Conservation (phyloP, 257 asterid genomes). For the Agastache rugosa region DNA sequence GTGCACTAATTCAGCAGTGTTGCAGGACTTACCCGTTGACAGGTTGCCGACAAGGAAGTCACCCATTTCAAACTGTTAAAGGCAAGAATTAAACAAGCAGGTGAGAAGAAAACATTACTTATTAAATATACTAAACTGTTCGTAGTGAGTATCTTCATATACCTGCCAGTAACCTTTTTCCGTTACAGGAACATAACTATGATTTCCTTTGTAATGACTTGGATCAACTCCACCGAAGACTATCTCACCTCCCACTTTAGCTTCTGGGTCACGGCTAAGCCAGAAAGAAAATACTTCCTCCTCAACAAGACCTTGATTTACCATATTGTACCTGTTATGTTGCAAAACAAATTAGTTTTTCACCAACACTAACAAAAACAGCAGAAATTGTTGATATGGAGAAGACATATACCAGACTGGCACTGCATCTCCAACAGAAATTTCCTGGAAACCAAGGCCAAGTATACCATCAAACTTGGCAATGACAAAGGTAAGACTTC, state of each 20-base stretch:
- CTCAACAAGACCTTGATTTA: slow-evolving; percentile 75
- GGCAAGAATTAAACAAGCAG: background rate
- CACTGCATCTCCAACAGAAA: slow-evolving; percentile 74
- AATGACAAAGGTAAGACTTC: slow-evolving; percentile 73
- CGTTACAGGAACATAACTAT: slow-evolving; percentile 74
- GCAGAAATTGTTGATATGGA: background rate
- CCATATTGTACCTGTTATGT: slow-evolving; percentile 77
- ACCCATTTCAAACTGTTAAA: slow-evolving; percentile 69
- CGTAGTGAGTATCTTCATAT: slow-evolving; percentile 19
- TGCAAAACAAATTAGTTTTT: slow-evolving; percentile 17
- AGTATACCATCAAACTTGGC: slow-evolving; percentile 91
- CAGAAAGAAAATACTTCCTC: slow-evolving; percentile 84
- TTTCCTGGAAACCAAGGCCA: slow-evolving; percentile 97
- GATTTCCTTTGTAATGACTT: slow-evolving; percentile 73
- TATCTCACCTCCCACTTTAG: slow-evolving; percentile 83
- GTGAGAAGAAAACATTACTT: slow-evolving; percentile 17
- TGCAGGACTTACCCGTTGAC: slow-evolving; percentile 69
- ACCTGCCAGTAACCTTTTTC: slow-evolving; percentile 97
- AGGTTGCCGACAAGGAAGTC: slow-evolving; percentile 75
- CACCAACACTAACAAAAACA: background rate
- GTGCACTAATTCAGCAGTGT: background rate
- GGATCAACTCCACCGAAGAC: slow-evolving; percentile 90
- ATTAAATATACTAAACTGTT: background rate
- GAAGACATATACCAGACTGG: slow-evolving; percentile 78
- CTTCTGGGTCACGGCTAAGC: slow-evolving; percentile 77